These are phyloP conservation scores for Funneliformis caledonium DNA, from an alignment of 371 early-diverging fungal genomes.

Conservation along the genomic window DNA sequence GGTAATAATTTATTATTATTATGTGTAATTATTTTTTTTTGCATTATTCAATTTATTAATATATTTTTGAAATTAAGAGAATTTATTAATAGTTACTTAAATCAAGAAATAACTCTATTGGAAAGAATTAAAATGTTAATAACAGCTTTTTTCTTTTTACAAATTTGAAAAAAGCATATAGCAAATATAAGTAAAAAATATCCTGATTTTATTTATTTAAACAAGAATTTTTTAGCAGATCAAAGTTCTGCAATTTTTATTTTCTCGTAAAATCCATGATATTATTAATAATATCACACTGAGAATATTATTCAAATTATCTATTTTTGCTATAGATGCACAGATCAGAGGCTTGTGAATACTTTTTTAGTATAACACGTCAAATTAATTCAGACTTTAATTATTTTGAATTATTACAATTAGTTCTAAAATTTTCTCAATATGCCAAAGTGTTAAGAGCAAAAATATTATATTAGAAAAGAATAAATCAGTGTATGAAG, in stretches of 20 bases:
- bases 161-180: not conserved
- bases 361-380: not conserved
- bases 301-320: not conserved
- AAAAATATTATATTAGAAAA: not conserved
- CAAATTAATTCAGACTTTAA: slow-evolving; percentile 20
- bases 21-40: not conserved
- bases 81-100: slow-evolving; percentile 10
- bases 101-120: not conserved
- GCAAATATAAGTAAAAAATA: not conserved
- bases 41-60: not conserved
- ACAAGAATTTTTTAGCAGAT: not conserved
- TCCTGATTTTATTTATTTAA: not conserved
- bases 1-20: too few relatives aligned
- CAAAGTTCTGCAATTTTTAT: not conserved
- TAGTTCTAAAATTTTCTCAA: slow-evolving; percentile 1
- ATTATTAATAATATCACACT: not conserved
- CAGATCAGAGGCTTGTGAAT: not conserved
- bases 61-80: not conserved
- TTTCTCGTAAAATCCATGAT: not conserved
- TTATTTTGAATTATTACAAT: not conserved
- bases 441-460: not conserved
- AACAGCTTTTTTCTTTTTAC: not conserved
- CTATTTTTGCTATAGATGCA: not conserved
- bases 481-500: not conserved
- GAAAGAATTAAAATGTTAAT: not conserved